These are phyloP conservation scores for Xylariaceae sp. DNA, from an alignment of 2,329 filamentous ascomycete genomes.

Conservation along the genomic window DNA sequence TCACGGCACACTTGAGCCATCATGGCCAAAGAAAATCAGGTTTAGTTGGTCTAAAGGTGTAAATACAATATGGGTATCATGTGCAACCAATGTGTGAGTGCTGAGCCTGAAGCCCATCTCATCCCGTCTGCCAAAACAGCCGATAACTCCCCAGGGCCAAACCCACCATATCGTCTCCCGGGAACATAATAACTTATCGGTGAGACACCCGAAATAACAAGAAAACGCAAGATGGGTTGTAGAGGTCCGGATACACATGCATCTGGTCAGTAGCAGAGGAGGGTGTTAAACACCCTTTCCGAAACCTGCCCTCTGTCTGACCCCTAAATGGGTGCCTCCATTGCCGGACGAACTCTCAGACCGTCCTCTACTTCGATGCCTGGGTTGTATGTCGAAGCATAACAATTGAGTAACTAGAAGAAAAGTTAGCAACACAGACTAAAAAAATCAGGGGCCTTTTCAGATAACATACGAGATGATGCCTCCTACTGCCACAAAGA, in stretches of 20 bases:
- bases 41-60: neutral
- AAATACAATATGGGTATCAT: slow-evolving; percentile 5
- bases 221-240: neutral
- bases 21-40: neutral
- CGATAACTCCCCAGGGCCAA: neutral
- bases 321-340: slow-evolving; percentile 9
- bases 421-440: slow-evolving; percentile 6
- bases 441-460: neutral
- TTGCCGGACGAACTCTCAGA: slow-evolving; percentile 9
- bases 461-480: slow-evolving; percentile 48
- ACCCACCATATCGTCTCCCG: neutral
- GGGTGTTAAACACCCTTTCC: neutral
- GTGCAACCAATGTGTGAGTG: neutral
- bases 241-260: neutral
- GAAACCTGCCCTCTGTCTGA: neutral
- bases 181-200: neutral
- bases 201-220: neutral
- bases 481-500: slow-evolving; percentile 51
- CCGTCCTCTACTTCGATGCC: slow-evolving; percentile 18
- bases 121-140: neutral
- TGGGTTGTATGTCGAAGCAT: slow-evolving; percentile 42
- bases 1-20: neutral
- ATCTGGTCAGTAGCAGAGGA: neutral
- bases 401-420: slow-evolving; percentile 41
- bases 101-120: neutral